Percentiles rank a stretch among this genome's conserved stretches.
phyloP scores from a whole-genome alignment of 1,284 basidiomycete species.

The Sutorius eximius region DNA sequence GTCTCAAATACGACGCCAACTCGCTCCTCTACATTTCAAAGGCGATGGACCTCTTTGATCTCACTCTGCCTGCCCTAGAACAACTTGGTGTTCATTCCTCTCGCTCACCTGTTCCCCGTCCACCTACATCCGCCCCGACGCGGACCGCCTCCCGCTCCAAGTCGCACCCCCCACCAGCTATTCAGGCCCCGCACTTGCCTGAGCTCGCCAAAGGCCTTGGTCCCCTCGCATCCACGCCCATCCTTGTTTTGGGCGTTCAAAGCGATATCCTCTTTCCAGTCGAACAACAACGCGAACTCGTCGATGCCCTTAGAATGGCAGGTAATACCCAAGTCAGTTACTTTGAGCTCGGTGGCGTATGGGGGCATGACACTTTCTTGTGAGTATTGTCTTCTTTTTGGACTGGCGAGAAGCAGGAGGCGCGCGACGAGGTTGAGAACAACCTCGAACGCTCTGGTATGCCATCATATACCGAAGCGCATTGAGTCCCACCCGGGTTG shows the following conservation, averaged over 20 bases:
- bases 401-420: background rate
- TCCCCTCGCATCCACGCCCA: slow-evolving; percentile 78
- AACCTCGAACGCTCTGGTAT: background rate
- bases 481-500: slow-evolving; percentile 5
- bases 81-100: slow-evolving; percentile 57
- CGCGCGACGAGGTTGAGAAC: background rate
- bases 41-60: slow-evolving; percentile 99
- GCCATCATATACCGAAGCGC: slow-evolving; percentile 9
- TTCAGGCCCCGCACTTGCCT: slow-evolving; percentile 74
- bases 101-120: slow-evolving; percentile 27
- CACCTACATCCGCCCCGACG: slow-evolving; percentile 25
- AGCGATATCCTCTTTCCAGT: slow-evolving; percentile 97
- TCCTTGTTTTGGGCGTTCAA: slow-evolving; percentile 92
- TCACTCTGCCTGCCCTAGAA: slow-evolving; percentile 79
- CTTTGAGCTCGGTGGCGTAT: slow-evolving; percentile 97
- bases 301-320: slow-evolving; percentile 87
- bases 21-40: slow-evolving; percentile 98
- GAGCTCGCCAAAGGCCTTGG: slow-evolving; percentile 82
- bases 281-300: slow-evolving; percentile 95
- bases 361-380: slow-evolving; percentile 98
- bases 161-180: slow-evolving; percentile 66
- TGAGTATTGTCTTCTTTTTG: slow-evolving; percentile 33
- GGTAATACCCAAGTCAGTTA: slow-evolving; percentile 90
- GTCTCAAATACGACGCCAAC: slow-evolving; percentile 98
- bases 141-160: slow-evolving; percentile 59